Conservation (phyloP, 2,329 filamentous ascomycete genomes). For the Alternaria viburni region DNA sequence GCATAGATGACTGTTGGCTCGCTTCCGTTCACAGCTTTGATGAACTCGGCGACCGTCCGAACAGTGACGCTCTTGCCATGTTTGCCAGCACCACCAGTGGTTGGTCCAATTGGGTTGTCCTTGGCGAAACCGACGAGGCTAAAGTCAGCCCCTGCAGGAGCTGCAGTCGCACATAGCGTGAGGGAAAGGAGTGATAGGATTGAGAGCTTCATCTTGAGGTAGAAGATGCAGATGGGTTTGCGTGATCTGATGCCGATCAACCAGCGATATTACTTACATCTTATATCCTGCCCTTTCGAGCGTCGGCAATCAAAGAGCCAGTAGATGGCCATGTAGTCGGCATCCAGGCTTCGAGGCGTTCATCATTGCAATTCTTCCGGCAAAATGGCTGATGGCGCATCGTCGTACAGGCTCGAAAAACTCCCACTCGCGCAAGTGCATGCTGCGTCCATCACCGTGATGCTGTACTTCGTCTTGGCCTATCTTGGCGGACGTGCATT, state of each 20-base stretch:
- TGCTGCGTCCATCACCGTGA: background rate
- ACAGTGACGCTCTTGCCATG: constrained; percentile 38
- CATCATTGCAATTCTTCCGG: constrained; percentile 19
- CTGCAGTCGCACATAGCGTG: constrained; percentile 22
- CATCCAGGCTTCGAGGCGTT: background rate
- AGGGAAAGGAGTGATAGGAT: constrained; percentile 25
- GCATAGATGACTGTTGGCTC: constrained; percentile 51
- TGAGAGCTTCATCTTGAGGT: constrained; percentile 36
- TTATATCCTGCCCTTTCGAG: background rate
- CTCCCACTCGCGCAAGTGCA: constrained; percentile 1
- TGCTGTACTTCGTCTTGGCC: constrained; percentile 7
- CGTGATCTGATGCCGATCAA: background rate
- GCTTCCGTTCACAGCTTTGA: constrained; percentile 34
- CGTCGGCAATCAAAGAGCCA: background rate
- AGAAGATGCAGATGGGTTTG: background rate
- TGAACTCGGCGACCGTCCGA: constrained; percentile 31
- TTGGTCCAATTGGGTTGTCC: constrained; percentile 43
- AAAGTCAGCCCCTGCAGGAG: constrained; percentile 30
- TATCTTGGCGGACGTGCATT: constrained; percentile 9
- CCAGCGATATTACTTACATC: background rate
- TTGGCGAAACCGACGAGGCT: constrained; percentile 41
- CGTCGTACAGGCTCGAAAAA: constrained; percentile 1
- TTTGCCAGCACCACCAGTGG: constrained; percentile 40
- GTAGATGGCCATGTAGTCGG: background rate
- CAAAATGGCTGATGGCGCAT: constrained; percentile 10